Base-by-base conservation (phyloP, 1,284 basidiomycete genomes). In the Austroboletus novae-zelandiae region DNA sequence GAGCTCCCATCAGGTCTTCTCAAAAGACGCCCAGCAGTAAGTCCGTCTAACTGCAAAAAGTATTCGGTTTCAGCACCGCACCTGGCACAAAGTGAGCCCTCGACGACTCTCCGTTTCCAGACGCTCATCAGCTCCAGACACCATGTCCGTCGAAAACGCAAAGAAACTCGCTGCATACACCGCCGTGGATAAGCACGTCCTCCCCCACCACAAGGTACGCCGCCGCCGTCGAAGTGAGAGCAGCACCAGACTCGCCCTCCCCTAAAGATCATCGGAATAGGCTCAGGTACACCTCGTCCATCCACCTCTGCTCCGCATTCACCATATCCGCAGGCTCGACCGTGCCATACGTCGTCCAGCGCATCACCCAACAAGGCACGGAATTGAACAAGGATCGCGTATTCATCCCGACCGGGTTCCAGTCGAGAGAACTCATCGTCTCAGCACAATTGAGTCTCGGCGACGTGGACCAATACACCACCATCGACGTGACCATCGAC, bases 261-360 rank as follows among this genome's bases (percentile, higher is more conserved):
- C 45, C 35, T 14, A 56, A 56, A 94, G 91, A 76, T 94, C 51
- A 91, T 96, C 55, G 94, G 93, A 27, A 91, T 97, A 60, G 94
- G 94, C 44, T 94, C 88, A 54, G 92, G 86, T 87, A 61, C 40
- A 67, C 42, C 9, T 29, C 17, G 25, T 6, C 29, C 13, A 29
- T 4, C 20, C 13, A 14, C 15, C 40, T 6, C 11, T 25, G 27
- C 15, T n/a, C 11, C 39, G 40, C 42, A 46, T 44, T 52, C 43
- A 52, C 37, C 27, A 35, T 37, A 29, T 37, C n/a, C 20, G 18
- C 55, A 83, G 91, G 96, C 30, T 97, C 94, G 1, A 99, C 97
- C 0, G 96, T 99, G 0, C 95, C 95, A 1, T 99, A 97, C 66
- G 95, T 98, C 48, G 94, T 99, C 34, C 95, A 99, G 63, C 81